Percentiles rank a stretch among this genome's conserved stretches.
Conservation (phyloP, 441 rosid species). For the Bruguiera hainesii region DNA sequence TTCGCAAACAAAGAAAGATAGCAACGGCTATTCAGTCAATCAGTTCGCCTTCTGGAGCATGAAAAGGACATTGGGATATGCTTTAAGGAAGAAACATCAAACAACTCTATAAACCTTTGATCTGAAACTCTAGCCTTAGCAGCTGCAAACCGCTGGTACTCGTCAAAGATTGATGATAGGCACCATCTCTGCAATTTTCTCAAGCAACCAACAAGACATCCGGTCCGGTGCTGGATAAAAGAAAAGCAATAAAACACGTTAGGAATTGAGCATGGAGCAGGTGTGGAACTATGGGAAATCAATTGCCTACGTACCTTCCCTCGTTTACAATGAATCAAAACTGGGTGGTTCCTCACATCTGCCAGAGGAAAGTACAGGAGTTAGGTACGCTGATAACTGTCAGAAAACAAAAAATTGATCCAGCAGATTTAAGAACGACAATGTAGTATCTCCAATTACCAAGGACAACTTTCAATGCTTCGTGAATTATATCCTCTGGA, state of each 20-base stretch:
- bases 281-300: background rate
- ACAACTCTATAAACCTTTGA: slow-evolving; percentile 66
- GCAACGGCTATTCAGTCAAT: slow-evolving; percentile 21
- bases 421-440: background rate
- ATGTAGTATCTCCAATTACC: slow-evolving; percentile 44
- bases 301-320: slow-evolving; percentile 64
- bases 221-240: slow-evolving; percentile 83
- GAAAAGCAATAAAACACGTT: slow-evolving; percentile 11
- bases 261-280: background rate
- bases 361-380: slow-evolving; percentile 13
- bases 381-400: slow-evolving; percentile 5
- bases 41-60: slow-evolving; percentile 44
- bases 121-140: slow-evolving; percentile 64
- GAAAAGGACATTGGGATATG: slow-evolving; percentile 68
- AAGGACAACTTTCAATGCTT: slow-evolving; percentile 73
- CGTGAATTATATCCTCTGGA: slow-evolving; percentile 58
- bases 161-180: slow-evolving; percentile 72
- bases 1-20: slow-evolving; percentile 20
- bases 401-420: slow-evolving; percentile 2
- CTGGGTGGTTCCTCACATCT: slow-evolving; percentile 91
- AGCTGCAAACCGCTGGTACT: slow-evolving; percentile 74
- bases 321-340: slow-evolving; percentile 88
- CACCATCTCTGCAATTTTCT: slow-evolving; percentile 92
- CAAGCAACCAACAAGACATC: slow-evolving; percentile 92
- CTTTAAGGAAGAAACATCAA: slow-evolving; percentile 51